Base-by-base conservation (phyloP, 1,284 basidiomycete species). In the Lentinula novae-zelandiae region DNA sequence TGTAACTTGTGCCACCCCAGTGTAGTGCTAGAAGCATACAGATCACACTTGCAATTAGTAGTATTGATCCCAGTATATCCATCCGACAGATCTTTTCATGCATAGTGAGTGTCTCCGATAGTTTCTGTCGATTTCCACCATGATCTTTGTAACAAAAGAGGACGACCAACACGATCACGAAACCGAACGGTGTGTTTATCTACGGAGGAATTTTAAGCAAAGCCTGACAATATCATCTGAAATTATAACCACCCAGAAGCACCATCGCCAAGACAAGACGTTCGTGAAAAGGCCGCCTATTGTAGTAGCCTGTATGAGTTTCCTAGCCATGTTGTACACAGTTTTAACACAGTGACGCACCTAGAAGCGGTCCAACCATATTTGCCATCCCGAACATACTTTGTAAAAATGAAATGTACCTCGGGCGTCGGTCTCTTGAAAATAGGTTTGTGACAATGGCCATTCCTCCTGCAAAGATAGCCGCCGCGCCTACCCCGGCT, bases 171-270 rank as follows among this genome's bases (percentile, higher is more conserved):
- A 63, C 22, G 53, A 50, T 3, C 22, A 65, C 49, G 2, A 44
- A 62, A 7, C 65, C 65, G 31, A 64, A 62, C 27, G 63, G 65
- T 1, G 63, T 20, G 48, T 64, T 65, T 12, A 64, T 64, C 50
- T 61, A 60, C 27, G 49, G 58, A 59, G 5, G 2, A 9, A 34
- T 4, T 40, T 27, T 51, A 2, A 31, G 55, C 52, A 53, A 3
- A 27, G 17, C 27, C 9, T 39, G 22, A 17, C 10, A 3, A 17
- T 38, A 2, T 12, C 10, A 46, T 13, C 8, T 10, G 46, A 12
- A 6, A 12, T 10, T 8, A 27, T 33, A 50, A 9, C 34, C 33
- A 52, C 50, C 50, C 50, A 52, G 33, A 52, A 52, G 50, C 50
- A 52, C 58, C 53, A 58, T 58, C 9, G 68, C 62, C 60, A 60